These are phyloP conservation scores for Spergularia bocconei DNA, from an alignment of 148 eudicot genomes.

Conservation along the genomic window DNA sequence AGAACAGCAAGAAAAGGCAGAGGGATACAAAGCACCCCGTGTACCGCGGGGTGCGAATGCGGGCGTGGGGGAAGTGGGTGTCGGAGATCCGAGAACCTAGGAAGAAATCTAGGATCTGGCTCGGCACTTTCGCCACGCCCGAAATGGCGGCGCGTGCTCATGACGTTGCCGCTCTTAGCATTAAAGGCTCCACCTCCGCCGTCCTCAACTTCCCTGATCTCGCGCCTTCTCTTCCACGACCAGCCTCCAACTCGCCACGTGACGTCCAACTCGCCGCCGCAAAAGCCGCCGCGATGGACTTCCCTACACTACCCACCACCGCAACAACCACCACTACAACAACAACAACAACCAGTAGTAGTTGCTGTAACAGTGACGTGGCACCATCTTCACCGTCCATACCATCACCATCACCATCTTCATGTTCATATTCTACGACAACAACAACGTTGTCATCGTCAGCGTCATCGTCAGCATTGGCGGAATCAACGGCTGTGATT, in stretches of 20 bases:
- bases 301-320: not conserved
- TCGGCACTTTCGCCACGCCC: conserved; percentile 67
- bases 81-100: conserved; percentile 71
- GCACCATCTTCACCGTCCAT: conserved; percentile 13
- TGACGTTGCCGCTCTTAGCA: conserved; percentile 59
- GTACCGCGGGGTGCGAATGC: conserved; percentile 64
- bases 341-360: not conserved
- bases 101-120: conserved; percentile 73
- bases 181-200: conserved; percentile 51
- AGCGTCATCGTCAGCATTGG: not conserved
- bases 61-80: conserved; percentile 80
- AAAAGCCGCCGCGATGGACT: conserved; percentile 55
- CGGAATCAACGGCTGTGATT: conserved; percentile 14
- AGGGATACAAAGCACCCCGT: conserved; percentile 46
- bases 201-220: conserved; percentile 70
- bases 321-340: not conserved
- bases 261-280: conserved; percentile 64
- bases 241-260: conserved; percentile 47
- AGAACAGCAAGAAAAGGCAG: conserved; percentile 17
- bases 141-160: conserved; percentile 92
- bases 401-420: conserved; percentile 21
- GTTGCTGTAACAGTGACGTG: not conserved
- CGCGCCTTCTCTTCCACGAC: conserved; percentile 45
- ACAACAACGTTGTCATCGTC: conserved; percentile 16
- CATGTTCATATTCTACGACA: not conserved